A percentile compares a stretch with the other conserved stretches of the same genome.
Conservation (phyloP, 305 asterid genomes). For the Stenogyne calaminthoides region DNA sequence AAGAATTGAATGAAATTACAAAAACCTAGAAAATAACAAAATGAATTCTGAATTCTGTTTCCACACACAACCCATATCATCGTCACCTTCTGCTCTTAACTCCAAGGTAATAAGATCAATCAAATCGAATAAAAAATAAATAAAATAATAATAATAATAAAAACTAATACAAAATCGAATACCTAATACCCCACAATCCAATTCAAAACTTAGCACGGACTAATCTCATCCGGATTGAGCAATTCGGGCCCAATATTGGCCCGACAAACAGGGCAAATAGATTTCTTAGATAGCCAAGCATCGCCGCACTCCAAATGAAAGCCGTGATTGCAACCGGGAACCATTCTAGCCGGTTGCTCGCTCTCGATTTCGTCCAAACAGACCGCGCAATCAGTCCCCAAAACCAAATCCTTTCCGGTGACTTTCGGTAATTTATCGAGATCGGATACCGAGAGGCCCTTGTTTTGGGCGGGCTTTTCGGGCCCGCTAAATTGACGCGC, state of each 20-base stretch:
- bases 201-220: conserved; percentile 36
- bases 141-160: background rate
- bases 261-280: conserved; percentile 71
- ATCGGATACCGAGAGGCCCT: conserved; percentile 62
- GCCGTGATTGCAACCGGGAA: conserved; percentile 86
- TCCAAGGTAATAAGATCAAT: background rate
- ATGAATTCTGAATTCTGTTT: background rate
- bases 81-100: background rate
- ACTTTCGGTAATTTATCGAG: conserved; percentile 63
- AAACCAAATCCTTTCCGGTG: conserved; percentile 57
- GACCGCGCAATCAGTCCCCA: conserved; percentile 65
- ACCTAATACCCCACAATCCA: background rate
- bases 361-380: conserved; percentile 63
- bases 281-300: conserved; percentile 62
- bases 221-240: conserved; percentile 36
- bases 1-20: too few species aligned
- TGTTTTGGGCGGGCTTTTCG: conserved; percentile 34
- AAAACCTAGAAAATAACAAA: background rate
- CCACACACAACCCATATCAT: background rate
- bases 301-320: conserved; percentile 73
- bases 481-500: conserved; percentile 17
- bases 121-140: background rate
- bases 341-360: conserved; percentile 58
- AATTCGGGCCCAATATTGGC: conserved; percentile 53
- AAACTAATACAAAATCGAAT: background rate